Evolutionary conservation across 352 stramenopile species (phyloP).

Genomic region (Phytophthora sp.): DNA sequence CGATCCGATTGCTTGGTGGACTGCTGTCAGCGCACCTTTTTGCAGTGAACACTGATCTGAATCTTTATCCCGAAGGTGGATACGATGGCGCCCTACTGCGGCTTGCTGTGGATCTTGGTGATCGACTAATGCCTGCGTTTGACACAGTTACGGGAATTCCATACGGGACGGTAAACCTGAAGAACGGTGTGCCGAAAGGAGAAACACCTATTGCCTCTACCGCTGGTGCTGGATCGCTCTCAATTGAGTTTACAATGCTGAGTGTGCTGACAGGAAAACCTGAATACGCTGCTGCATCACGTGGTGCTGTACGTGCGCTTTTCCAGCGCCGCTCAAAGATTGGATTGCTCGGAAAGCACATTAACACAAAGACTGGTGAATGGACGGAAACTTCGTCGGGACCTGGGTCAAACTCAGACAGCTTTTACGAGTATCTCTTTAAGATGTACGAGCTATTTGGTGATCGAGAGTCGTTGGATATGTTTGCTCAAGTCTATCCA

Average conservation of each 20-base stretch:
- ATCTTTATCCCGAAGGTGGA: conserved; percentile 56
- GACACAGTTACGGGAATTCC: conserved; percentile 96
- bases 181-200: conserved; percentile 81
- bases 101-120: conserved; percentile 95
- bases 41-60: conserved; percentile 57
- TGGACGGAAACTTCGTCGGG: conserved; percentile 85
- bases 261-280: conserved; percentile 80
- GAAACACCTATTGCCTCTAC: conserved; percentile 97
- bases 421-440: conserved; percentile 98
- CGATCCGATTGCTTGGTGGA: conserved; percentile 91
- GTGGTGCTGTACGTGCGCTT: conserved; percentile 74
- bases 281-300: conserved; percentile 72
- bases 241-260: conserved; percentile 97
- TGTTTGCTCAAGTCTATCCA: conserved; percentile 86
- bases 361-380: conserved; percentile 91
- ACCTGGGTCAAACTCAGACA: conserved; percentile 95
- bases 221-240: conserved; percentile 95
- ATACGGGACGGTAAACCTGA: conserved; percentile 97
- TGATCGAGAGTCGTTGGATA: conserved; percentile 92
- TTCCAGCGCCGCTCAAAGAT: conserved; percentile 78
- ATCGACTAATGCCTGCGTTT: conserved; percentile 97
- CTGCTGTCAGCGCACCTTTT: conserved; percentile 92
- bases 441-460: conserved; percentile 97
- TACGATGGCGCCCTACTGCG: conserved; percentile 94
- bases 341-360: conserved; percentile 96